Percentiles rank a stretch among this genome's conserved stretches.
Conservation (phyloP, 768 basidiomycete genomes). For the Naganishia vishniacii region DNA sequence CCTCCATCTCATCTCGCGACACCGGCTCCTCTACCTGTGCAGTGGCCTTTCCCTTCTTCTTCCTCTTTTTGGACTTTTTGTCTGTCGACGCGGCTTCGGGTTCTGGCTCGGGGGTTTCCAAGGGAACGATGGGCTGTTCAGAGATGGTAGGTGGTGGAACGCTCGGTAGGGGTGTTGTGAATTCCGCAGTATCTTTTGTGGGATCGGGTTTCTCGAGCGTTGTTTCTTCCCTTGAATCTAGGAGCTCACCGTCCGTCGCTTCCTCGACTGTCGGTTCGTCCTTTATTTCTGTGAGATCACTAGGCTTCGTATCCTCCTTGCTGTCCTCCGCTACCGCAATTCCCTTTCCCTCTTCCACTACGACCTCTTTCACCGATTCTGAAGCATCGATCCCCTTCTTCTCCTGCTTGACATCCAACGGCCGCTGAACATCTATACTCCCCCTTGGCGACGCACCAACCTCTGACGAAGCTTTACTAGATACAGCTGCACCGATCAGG, state of each 20-base stretch:
- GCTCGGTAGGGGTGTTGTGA: not conserved
- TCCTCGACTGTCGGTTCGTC: too few relatives aligned
- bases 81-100: not conserved
- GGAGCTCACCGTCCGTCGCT: too few relatives aligned
- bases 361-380: too few relatives aligned
- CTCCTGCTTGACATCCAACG: not conserved
- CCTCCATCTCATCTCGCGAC: not conserved
- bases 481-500: not conserved
- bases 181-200: not conserved
- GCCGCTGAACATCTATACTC: constrained; percentile 4
- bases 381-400: not conserved
- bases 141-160: not conserved
- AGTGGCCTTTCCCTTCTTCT: constrained; percentile 24
- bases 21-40: not conserved
- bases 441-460: constrained; percentile 1
- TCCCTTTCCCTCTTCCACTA: too few relatives aligned
- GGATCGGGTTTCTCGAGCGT: not conserved
- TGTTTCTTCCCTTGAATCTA: not conserved
- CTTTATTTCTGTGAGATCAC: too few relatives aligned
- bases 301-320: too few relatives aligned
- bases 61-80: constrained; percentile 25
- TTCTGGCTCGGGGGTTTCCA: constrained; percentile 15
- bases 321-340: too few relatives aligned
- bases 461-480: constrained; percentile 11
- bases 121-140: not conserved